phyloP scores from a whole-genome alignment of 768 basidiomycete species.

The Rhodosporidiobolus sp. region DNA sequence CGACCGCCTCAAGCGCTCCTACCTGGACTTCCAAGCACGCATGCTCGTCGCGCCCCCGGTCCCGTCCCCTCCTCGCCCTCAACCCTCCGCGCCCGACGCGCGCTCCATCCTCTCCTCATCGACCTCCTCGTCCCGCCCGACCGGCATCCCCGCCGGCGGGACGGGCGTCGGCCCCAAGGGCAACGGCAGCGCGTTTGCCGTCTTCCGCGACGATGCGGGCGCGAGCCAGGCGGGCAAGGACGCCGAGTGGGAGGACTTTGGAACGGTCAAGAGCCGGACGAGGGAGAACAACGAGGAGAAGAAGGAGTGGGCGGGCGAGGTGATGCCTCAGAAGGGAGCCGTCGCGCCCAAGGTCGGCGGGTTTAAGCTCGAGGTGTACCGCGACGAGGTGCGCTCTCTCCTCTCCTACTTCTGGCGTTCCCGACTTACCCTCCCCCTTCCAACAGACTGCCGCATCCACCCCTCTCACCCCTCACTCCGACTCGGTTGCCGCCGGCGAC shows the following conservation, averaged over 20 bases:
- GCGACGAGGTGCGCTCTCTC: slow-evolving; percentile 48
- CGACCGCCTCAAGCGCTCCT: slow-evolving; percentile 75
- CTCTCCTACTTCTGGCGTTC: not conserved
- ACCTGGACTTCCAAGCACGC: slow-evolving; percentile 68
- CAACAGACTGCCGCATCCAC: slow-evolving; percentile 15
- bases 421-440: not conserved
- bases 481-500: slow-evolving; percentile 9
- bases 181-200: slow-evolving; percentile 41
- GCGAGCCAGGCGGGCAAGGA: slow-evolving; percentile 22
- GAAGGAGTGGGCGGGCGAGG: slow-evolving; percentile 52
- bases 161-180: slow-evolving; percentile 29
- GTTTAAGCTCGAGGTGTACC: slow-evolving; percentile 53
- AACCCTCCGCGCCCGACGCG: slow-evolving; percentile 5
- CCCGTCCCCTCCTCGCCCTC: slow-evolving; percentile 30
- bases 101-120: slow-evolving; percentile 21
- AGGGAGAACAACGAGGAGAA: slow-evolving; percentile 53
- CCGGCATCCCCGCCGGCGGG: slow-evolving; percentile 48
- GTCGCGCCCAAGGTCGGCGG: slow-evolving; percentile 46
- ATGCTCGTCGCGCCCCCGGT: slow-evolving; percentile 54
- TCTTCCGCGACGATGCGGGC: slow-evolving; percentile 38
- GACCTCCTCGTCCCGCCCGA: slow-evolving; percentile 41
- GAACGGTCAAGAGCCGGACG: slow-evolving; percentile 50
- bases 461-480: not conserved
- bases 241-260: slow-evolving; percentile 52
- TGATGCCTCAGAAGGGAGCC: slow-evolving; percentile 47